A percentile compares a stretch with the other conserved stretches of the same genome.
Evolutionary conservation across 2,329 filamentous ascomycete genomes (phyloP).

Genomic region (Fusarium sp.): DNA sequence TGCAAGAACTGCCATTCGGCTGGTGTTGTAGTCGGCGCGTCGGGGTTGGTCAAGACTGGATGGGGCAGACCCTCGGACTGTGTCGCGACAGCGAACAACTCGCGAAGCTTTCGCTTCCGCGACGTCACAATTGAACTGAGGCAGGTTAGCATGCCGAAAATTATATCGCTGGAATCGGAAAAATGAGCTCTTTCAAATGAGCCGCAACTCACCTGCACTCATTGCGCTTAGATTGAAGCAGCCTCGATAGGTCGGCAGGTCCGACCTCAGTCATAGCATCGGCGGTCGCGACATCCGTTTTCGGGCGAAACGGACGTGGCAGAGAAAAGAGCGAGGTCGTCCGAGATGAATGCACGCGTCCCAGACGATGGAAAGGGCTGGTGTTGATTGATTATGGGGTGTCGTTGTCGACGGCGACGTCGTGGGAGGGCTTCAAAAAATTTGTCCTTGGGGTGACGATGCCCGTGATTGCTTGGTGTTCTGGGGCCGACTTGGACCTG

Average conservation of each 20-base stretch:
- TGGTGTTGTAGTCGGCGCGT: slow-evolving; percentile 65
- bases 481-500: slow-evolving; percentile 34
- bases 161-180: slow-evolving; percentile 62
- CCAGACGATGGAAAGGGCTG: slow-evolving; percentile 49
- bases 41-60: slow-evolving; percentile 66
- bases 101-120: slow-evolving; percentile 91
- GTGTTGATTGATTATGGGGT: slow-evolving; percentile 50
- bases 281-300: slow-evolving; percentile 78
- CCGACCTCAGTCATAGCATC: slow-evolving; percentile 80
- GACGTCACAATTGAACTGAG: slow-evolving; percentile 79
- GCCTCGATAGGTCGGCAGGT: slow-evolving; percentile 73
- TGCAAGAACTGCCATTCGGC: slow-evolving; percentile 69
- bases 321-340: slow-evolving; percentile 37
- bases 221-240: slow-evolving; percentile 74
- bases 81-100: slow-evolving; percentile 85
- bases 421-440: slow-evolving; percentile 49
- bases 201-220: slow-evolving; percentile 68
- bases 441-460: slow-evolving; percentile 46
- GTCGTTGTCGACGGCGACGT: slow-evolving; percentile 46
- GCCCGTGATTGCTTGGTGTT: slow-evolving; percentile 36
- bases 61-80: slow-evolving; percentile 72
- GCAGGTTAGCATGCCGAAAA: slow-evolving; percentile 59
- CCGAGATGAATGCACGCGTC: slow-evolving; percentile 47
- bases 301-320: slow-evolving; percentile 68
- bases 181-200: slow-evolving; percentile 61